These are phyloP conservation scores for Talaromyces islandicus DNA, from an alignment of 2,329 filamentous ascomycete species.

Conservation along the genomic window DNA sequence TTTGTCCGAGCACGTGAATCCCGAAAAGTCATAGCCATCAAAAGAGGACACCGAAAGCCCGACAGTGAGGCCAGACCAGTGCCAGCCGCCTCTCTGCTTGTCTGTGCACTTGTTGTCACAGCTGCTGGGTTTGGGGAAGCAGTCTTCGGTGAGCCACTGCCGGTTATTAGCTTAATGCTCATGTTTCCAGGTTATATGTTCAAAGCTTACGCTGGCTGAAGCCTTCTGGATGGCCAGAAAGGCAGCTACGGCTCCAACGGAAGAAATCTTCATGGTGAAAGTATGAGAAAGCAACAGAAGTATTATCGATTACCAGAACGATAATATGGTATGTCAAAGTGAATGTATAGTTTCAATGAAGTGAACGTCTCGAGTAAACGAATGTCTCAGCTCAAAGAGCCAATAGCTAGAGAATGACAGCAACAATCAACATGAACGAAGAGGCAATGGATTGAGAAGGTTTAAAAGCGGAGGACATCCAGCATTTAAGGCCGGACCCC, in stretches of 20 bases:
- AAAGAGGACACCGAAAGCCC: conserved; percentile 59
- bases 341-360: not conserved
- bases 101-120: conserved; percentile 69
- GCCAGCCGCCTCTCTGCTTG: conserved; percentile 64
- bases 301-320: conserved; percentile 15
- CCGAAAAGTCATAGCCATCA: conserved; percentile 66
- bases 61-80: conserved; percentile 59
- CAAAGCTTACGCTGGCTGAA: conserved; percentile 15
- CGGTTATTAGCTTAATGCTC: conserved; percentile 12
- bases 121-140: conserved; percentile 65
- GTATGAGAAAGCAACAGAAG: not conserved
- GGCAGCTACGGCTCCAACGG: conserved; percentile 13
- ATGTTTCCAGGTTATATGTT: not conserved
- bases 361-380: conserved; percentile 12
- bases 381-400: conserved; percentile 12
- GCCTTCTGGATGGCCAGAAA: conserved; percentile 20
- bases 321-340: not conserved
- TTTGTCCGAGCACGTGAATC: conserved; percentile 62
- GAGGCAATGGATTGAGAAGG: not conserved
- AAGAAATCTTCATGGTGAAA: conserved; percentile 18
- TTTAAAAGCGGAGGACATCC: not conserved
- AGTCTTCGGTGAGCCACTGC: conserved; percentile 46
- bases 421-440: conserved; percentile 10
- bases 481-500: not conserved
- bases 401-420: conserved; percentile 13